Base-by-base conservation (phyloP, 2,329 filamentous ascomycete species). In the Fusarium incarnatum region DNA sequence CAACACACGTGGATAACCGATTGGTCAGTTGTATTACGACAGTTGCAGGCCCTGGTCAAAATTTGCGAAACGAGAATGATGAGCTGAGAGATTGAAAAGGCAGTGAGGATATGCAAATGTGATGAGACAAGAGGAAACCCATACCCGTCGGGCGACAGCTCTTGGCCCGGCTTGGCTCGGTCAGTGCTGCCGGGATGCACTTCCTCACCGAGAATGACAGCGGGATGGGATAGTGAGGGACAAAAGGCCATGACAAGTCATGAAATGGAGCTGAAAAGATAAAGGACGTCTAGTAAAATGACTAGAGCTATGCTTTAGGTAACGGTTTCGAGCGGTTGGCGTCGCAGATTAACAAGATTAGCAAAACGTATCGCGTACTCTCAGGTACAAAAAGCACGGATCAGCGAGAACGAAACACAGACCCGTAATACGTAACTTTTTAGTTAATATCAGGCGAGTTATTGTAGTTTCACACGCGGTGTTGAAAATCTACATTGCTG, bases 1-100 rank as follows among this genome's bases (percentile, higher is more conserved):
- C 50, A 58, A 66, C 49, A 62, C 68, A 71, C 68, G 68, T 71
- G 68, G 68, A 69, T 54, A 61, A 71, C 64, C 56, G 59, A 71
- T 71, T 71, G 68, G 68, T 48, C 40, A 16, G 37, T 40, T 66
- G 46, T 44, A 30, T 56, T 42, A 63, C 53, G 42, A 27, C 20
- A 27, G 23, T 9, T 11, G 25, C 34, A 53, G 49, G 56, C 68
- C 68, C 64, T 71, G 60, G 18, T 69, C 60, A 57, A 44, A 56
- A 53, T 60, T 40, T 45, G 62, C 60, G 53, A 71, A 52, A 57
- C 60, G 22, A 65, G 45, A 25, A 64, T 7, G 32, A 47, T 27
- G 23, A 47, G 52, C 57, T 52, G 47, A 40, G 53, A 69, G 58
- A 61, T 37, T 25, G 48, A 25, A 64, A 41, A 53, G 15, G 16